Conservation (phyloP, 495 filamentous ascomycete species). For the Aspergillus steynii region DNA sequence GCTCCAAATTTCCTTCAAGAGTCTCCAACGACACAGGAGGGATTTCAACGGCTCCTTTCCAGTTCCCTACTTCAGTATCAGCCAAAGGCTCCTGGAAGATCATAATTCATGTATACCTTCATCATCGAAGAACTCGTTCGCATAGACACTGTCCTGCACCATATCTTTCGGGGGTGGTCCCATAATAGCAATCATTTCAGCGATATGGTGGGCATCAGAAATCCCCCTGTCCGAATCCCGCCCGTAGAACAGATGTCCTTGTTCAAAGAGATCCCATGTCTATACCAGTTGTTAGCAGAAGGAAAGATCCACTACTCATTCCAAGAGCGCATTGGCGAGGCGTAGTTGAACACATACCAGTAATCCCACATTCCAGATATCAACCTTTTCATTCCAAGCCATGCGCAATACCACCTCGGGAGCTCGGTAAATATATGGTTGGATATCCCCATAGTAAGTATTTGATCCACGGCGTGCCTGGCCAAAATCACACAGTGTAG, state of each 20-base stretch:
- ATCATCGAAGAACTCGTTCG: neutral
- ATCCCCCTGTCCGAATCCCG: slow-evolving; percentile 27
- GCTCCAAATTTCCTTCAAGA: slow-evolving; percentile 25
- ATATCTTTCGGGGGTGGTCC: slow-evolving; percentile 5
- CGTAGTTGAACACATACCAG: slow-evolving; percentile 32
- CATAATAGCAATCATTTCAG: slow-evolving; percentile 11
- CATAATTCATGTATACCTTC: neutral
- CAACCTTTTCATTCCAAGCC: slow-evolving; percentile 38
- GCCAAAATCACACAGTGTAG: slow-evolving; percentile 30
- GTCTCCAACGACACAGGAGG: slow-evolving; percentile 13
- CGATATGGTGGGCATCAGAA: slow-evolving; percentile 8
- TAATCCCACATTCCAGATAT: slow-evolving; percentile 44
- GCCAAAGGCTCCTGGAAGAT: neutral
- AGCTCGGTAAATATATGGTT: slow-evolving; percentile 39
- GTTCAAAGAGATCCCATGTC: slow-evolving; percentile 49
- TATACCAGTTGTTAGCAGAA: slow-evolving; percentile 10
- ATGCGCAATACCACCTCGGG: slow-evolving; percentile 42
- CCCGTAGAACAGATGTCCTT: slow-evolving; percentile 39
- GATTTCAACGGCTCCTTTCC: slow-evolving; percentile 4
- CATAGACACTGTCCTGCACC: neutral
- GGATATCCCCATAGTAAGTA: slow-evolving; percentile 25
- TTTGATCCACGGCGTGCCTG: slow-evolving; percentile 25
- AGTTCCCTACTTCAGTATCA: neutral
- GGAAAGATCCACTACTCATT: slow-evolving; percentile 19
- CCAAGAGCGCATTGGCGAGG: slow-evolving; percentile 40